A percentile compares a stretch with the other conserved stretches of the same genome.
Evolutionary conservation across 495 filamentous ascomycete species (phyloP).

Genomic region (Penicillium malachiteum): DNA sequence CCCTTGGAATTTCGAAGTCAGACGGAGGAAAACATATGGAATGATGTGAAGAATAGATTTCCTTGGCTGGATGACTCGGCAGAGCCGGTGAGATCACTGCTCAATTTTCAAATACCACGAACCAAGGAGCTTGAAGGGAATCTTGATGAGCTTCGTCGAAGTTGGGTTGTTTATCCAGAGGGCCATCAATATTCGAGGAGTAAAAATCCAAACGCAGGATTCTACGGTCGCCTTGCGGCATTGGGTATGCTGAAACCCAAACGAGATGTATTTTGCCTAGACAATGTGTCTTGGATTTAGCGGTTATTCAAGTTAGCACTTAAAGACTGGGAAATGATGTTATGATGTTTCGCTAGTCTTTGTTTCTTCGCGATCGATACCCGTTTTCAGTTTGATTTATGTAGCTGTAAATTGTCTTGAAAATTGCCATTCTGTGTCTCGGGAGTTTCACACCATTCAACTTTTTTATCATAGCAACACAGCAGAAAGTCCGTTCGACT

Average conservation of each 20-base stretch:
- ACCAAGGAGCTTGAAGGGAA: conserved; percentile 6
- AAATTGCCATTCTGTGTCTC: too few relatives aligned
- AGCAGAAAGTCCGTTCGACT: too few relatives aligned
- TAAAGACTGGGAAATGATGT: not conserved
- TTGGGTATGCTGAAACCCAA: conserved; percentile 14
- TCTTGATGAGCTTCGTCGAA: conserved; percentile 1
- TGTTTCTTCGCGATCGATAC: not conserved
- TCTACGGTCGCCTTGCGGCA: conserved; percentile 23
- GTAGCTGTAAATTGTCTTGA: not conserved
- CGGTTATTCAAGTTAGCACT: not conserved
- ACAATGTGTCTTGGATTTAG: conserved; percentile 19
- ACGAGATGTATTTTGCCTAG: conserved; percentile 12
- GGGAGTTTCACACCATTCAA: too few relatives aligned
- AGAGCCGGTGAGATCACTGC: conserved; percentile 25
- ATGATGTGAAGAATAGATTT: conserved; percentile 2
- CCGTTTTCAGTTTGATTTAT: not conserved
- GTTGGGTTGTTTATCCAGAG: conserved; percentile 17
- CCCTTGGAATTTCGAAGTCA: not conserved
- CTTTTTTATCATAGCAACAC: too few relatives aligned
- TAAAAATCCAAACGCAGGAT: conserved; percentile 14
- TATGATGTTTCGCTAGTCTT: not conserved
- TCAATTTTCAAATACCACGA: conserved; percentile 11
- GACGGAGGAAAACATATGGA: conserved; percentile 13
- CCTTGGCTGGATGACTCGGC: conserved; percentile 15
- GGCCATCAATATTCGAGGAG: conserved; percentile 9